Evolutionary conservation across 2,329 filamentous ascomycete species (phyloP).

Genomic region (Colletotrichum tofieldiae): DNA sequence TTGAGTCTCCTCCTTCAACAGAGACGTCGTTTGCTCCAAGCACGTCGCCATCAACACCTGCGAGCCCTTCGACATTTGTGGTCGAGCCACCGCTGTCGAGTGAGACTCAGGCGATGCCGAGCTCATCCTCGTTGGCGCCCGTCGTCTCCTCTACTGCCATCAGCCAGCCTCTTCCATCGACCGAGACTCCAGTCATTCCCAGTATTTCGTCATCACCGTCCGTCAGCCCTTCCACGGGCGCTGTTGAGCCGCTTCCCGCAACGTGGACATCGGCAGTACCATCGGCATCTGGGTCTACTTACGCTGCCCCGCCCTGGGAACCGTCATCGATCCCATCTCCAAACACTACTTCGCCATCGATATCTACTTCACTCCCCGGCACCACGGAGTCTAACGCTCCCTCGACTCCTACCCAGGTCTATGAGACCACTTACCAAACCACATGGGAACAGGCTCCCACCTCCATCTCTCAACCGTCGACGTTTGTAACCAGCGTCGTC

Average conservation of each 20-base stretch:
- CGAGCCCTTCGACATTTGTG: background rate
- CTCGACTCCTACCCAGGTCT: constrained; percentile 19
- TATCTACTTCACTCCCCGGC: background rate
- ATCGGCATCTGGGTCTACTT: background rate
- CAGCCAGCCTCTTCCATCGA: background rate
- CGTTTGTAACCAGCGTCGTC: constrained; percentile 43
- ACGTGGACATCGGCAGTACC: background rate
- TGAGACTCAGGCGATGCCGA: background rate
- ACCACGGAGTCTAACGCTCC: background rate
- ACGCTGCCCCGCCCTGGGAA: constrained; percentile 17
- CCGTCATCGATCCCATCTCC: constrained; percentile 31
- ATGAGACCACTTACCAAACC: constrained; percentile 43
- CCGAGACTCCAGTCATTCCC: background rate
- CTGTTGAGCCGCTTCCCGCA: background rate
- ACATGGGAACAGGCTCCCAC: constrained; percentile 40
- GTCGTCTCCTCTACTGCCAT: background rate
- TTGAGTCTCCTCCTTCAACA: background rate
- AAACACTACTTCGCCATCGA: constrained; percentile 24
- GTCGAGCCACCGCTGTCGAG: background rate
- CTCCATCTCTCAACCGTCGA: constrained; percentile 32
- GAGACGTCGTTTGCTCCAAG: background rate
- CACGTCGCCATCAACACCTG: background rate
- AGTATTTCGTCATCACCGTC: background rate
- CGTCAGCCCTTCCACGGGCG: background rate
- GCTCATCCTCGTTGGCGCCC: background rate